Evolutionary conservation across 257 asterid genomes (phyloP), one percentile per base, ranked within the genome.

Genomic region (Euphrasia confusa): DNA sequence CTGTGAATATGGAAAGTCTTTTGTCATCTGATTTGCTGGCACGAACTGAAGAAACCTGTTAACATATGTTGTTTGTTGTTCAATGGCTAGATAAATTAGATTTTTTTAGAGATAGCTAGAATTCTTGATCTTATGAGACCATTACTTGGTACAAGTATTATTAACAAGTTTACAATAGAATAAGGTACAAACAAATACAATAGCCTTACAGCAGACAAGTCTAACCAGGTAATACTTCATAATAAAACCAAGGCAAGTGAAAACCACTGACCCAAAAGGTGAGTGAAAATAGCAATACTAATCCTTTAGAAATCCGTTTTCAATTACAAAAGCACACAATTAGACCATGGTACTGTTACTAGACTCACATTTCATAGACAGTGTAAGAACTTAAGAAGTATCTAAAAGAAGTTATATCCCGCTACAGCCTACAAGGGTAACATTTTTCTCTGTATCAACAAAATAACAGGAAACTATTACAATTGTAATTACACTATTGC

Each of bases 21-120:
- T 82, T 93, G 75, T 89, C 99, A 67, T 93, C 97, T 27, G 97
- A 89, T 79, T 89, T 93, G 84, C 99, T 89, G 54, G 96, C 94
- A 60, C 95, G 90, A 77, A 89, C 89, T 18, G 99, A 89, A 56
- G 99, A 89, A 67, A 89, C 99, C 99, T 87, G 95, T 68, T 54
- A 60, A 62, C 10, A 74, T 60, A 64, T 35, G 39, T 7, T 35
- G 40, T 35, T 33, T 35, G 40, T 35, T 35, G 40, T 35, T 35
- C 40, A 35, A 35, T 35, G 40, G 40, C 10, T 35, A 35, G 39
- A 35, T 35, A 6, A 35, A 7, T 35, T 6, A 35, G 2, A 35
- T 6, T 7, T 35, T 35, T 35, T 35, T 35, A 35, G 40, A 10
- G 40, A 35, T 35, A 7, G 40, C 40, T 35, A 0, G 40, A 35